Base-by-base conservation (phyloP, 805 yeast species). In the Candida sonorensis region DNA sequence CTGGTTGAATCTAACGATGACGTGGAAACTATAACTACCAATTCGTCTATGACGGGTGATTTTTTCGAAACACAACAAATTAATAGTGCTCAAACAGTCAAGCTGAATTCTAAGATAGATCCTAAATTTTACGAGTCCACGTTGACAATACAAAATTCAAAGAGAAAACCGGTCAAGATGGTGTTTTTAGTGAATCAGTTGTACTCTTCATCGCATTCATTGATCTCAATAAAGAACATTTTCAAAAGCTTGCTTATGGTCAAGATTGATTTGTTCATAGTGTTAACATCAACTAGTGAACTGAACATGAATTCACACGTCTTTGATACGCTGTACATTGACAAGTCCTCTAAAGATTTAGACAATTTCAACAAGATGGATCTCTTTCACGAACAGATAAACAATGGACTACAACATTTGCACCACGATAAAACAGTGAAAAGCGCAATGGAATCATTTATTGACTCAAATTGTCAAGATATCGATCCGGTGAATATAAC, bases 81-180 rank as follows among this genome's bases (percentile, higher is more conserved):
- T n/a, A n/a, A n/a, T n/a, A n/a, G n/a, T n/a, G n/a, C n/a, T n/a
- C n/a, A n/a, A n/a, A n/a, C n/a, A n/a, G n/a, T n/a, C n/a, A n/a
- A n/a, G n/a, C n/a, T n/a, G n/a, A n/a, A n/a, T n/a, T n/a, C n/a
- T n/a, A n/a, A n/a, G n/a, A n/a, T n/a, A 5, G 35, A 51, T 31
- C 50, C 59, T 7, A 41, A 37, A 29, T 48, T 55, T 31, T 54
- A 53, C 31, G 57, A 50, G 23, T 43, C 50, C 8, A 51, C 57
- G 1, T 41, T 56, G 6, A 45, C 40, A 14, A 39, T 55, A 3
- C 26, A 53, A 5, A 34, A 36, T 1, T 43, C 50, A 25, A 41
- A 34, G 23, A 36, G 33, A 17, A 57, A 53, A 30, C 62, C 62
- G 6, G 10, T 31, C 2, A 44, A 41, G n/a, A 49, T 55, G 34